phyloP scores from a whole-genome alignment of 1,284 basidiomycete species.

The Cystobasidium slooffiae region DNA sequence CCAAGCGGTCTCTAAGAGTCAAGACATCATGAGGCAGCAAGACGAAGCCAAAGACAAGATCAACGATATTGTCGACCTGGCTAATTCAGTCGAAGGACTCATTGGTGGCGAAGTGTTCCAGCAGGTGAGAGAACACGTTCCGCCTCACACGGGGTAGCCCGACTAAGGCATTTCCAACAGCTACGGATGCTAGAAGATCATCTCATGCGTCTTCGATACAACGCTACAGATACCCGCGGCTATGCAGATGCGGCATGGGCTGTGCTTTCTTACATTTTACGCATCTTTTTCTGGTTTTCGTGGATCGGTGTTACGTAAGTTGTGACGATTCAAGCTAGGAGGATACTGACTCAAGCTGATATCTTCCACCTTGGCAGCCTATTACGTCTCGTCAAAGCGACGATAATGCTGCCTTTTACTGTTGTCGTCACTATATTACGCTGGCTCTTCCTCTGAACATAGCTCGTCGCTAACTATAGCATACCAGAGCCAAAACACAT shows the following conservation, averaged over 20 bases:
- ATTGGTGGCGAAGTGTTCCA: constrained; percentile 31
- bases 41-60: constrained; percentile 2
- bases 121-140: constrained; percentile 7
- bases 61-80: constrained; percentile 15
- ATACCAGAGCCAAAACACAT: not conserved
- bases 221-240: constrained; percentile 16
- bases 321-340: not conserved
- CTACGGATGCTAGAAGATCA: constrained; percentile 39
- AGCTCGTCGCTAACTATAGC: not conserved
- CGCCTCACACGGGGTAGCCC: not conserved
- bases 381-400: constrained; percentile 33
- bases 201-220: constrained; percentile 19
- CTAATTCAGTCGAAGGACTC: constrained; percentile 19
- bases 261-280: constrained; percentile 33
- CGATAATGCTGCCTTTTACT: constrained; percentile 36
- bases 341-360: not conserved
- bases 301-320: constrained; percentile 41
- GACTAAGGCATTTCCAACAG: not conserved
- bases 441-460: constrained; percentile 19
- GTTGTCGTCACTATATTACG: constrained; percentile 38
- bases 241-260: constrained; percentile 40
- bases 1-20: not conserved
- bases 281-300: constrained; percentile 40
- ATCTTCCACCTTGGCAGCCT: not conserved
- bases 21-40: not conserved